phyloP scores from a whole-genome alignment of 1,284 basidiomycete genomes.

The Rhizoctonia solani region DNA sequence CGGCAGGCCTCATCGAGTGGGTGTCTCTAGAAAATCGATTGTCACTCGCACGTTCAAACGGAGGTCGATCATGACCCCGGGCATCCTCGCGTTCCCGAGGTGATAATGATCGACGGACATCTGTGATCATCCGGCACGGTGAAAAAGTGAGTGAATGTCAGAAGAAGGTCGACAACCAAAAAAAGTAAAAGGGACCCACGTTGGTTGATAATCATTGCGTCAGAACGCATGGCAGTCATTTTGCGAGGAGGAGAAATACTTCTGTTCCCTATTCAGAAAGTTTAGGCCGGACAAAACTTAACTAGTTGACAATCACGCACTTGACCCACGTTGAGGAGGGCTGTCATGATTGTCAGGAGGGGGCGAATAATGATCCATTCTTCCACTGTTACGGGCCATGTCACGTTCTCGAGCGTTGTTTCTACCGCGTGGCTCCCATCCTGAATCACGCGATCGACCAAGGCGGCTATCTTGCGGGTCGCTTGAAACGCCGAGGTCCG shows the following conservation, averaged over 20 bases:
- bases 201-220: slow-evolving; percentile 16
- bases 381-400: background rate
- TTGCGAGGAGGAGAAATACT: slow-evolving; percentile 21
- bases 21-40: background rate
- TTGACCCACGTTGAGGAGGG: background rate
- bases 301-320: background rate
- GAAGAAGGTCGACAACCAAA: background rate
- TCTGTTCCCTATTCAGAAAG: background rate
- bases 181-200: background rate
- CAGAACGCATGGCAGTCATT: slow-evolving; percentile 22
- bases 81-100: slow-evolving; percentile 3
- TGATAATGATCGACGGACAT: slow-evolving; percentile 18
- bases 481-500: background rate
- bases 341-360: slow-evolving; percentile 12
- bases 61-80: slow-evolving; percentile 13
- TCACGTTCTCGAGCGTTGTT: background rate
- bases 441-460: slow-evolving; percentile 1
- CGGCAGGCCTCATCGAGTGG: background rate
- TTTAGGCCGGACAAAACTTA: background rate
- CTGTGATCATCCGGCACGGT: background rate
- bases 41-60: too few relatives aligned
- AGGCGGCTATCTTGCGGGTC: background rate
- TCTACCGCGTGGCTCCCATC: slow-evolving; percentile 5
- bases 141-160: background rate
- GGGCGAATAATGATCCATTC: slow-evolving; percentile 28